These are phyloP conservation scores for Monoraphidium neglectum DNA, from an alignment of 139 green algal species.

Conservation along the genomic window DNA sequence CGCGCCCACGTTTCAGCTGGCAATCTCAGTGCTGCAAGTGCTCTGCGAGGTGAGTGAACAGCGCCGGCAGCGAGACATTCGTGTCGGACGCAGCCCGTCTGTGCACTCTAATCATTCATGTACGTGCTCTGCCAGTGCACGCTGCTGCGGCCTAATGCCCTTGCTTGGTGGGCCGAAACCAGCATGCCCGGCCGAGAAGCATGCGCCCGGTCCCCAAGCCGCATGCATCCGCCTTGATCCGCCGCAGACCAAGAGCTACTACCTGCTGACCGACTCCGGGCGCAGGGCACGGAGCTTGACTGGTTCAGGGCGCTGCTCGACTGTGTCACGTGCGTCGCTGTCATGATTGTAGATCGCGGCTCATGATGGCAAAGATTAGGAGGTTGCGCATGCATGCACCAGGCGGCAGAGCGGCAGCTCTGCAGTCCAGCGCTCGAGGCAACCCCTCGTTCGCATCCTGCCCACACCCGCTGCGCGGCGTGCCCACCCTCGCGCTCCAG, in stretches of 20 bases:
- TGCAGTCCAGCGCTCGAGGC: neutral
- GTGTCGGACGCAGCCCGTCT: too few species aligned
- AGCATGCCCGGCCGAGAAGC: too few species aligned
- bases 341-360: neutral
- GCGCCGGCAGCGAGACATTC: too few species aligned
- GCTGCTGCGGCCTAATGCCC: neutral
- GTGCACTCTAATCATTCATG: too few species aligned
- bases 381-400: neutral
- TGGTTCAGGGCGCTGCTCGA: conserved; percentile 53
- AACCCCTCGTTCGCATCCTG: neutral
- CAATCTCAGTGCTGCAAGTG: conserved; percentile 53
- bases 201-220: neutral
- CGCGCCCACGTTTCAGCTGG: conserved; percentile 52
- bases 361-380: neutral
- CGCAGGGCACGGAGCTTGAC: conserved; percentile 39
- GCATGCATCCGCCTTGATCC: neutral
- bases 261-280: conserved; percentile 65
- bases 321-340: conserved; percentile 45
- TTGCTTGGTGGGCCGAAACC: too few species aligned
- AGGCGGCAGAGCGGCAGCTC: neutral
- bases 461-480: neutral
- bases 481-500: neutral
- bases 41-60: conserved; percentile 50
- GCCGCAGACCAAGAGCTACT: conserved; percentile 52
- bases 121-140: neutral